Conservation (phyloP, 2,329 filamentous ascomycete genomes). For the Drechslera avenae region DNA sequence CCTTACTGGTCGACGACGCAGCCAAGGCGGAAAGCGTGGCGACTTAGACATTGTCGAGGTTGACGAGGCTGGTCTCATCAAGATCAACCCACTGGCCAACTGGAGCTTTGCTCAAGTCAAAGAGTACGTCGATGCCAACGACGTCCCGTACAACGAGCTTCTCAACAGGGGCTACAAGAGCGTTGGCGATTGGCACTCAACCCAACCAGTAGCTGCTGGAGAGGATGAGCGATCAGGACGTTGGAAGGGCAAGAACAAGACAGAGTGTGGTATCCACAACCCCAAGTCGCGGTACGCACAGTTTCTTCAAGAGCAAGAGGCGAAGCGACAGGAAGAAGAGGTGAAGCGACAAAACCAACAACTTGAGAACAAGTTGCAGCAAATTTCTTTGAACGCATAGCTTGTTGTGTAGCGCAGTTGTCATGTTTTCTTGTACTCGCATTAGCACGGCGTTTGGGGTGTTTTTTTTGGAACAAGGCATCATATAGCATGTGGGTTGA, state of each 20-base stretch:
- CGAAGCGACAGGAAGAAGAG: constrained; percentile 71
- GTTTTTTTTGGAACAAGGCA: constrained; percentile 14
- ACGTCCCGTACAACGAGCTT: constrained; percentile 91
- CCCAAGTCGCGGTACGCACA: constrained; percentile 91
- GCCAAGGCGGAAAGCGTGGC: constrained; percentile 90
- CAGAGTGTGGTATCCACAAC: constrained; percentile 98
- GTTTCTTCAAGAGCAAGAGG: constrained; percentile 75
- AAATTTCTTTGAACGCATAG: constrained; percentile 32
- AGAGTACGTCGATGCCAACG: constrained; percentile 80
- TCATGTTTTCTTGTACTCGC: constrained; percentile 5
- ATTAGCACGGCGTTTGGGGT: constrained; percentile 49
- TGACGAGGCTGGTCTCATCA: constrained; percentile 88
- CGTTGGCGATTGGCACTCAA: constrained; percentile 97
- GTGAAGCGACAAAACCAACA: constrained; percentile 58
- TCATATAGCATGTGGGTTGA: constrained; percentile 16
- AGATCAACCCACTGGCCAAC: constrained; percentile 95
- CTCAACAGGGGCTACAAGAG: constrained; percentile 97
- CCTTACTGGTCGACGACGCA: constrained; percentile 86
- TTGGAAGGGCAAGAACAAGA: constrained; percentile 96
- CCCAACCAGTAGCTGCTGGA: constrained; percentile 81
- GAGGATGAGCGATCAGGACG: constrained; percentile 96
- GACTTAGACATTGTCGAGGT: constrained; percentile 90
- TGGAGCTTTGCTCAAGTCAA: constrained; percentile 93
- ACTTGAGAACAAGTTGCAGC: constrained; percentile 39
- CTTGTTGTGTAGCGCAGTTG: constrained; percentile 7